phyloP scores from a whole-genome alignment of 2,329 filamentous ascomycete genomes.

The Aspergillus sp. region DNA sequence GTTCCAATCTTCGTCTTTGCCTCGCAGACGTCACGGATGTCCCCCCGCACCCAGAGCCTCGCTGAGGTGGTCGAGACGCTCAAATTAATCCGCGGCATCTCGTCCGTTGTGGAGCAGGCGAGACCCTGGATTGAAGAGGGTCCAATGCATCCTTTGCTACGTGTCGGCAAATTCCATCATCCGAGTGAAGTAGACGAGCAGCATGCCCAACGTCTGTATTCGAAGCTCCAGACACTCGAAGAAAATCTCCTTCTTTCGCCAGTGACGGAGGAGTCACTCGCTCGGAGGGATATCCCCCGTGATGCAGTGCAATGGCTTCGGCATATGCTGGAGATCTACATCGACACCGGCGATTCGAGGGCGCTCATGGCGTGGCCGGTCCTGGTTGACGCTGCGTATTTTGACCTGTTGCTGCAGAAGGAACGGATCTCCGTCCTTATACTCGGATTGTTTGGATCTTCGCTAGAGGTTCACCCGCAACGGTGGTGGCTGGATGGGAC shows the following conservation, averaged over 20 bases:
- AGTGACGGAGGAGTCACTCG: background rate
- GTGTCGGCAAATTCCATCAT: background rate
- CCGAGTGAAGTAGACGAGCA: background rate
- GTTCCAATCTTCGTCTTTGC: conserved; percentile 11
- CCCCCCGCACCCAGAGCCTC: background rate
- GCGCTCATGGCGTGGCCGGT: background rate
- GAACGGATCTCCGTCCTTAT: background rate
- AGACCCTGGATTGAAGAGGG: conserved; percentile 17
- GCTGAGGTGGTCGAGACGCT: conserved; percentile 18
- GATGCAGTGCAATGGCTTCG: background rate
- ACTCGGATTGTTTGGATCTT: background rate
- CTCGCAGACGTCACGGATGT: background rate
- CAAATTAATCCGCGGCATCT: conserved; percentile 14
- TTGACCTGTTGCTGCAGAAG: background rate
- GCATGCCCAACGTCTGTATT: background rate
- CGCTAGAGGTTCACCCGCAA: background rate
- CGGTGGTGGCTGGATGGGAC: background rate
- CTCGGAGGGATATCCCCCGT: background rate
- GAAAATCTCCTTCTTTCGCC: background rate
- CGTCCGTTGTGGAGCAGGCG: conserved; percentile 16
- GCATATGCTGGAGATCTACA: background rate
- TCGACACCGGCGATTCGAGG: background rate
- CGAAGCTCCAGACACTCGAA: background rate
- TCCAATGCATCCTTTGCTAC: background rate
- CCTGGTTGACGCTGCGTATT: background rate